Evolutionary conservation across 2,329 filamentous ascomycete species (phyloP).

Genomic region (Claviceps sp.): DNA sequence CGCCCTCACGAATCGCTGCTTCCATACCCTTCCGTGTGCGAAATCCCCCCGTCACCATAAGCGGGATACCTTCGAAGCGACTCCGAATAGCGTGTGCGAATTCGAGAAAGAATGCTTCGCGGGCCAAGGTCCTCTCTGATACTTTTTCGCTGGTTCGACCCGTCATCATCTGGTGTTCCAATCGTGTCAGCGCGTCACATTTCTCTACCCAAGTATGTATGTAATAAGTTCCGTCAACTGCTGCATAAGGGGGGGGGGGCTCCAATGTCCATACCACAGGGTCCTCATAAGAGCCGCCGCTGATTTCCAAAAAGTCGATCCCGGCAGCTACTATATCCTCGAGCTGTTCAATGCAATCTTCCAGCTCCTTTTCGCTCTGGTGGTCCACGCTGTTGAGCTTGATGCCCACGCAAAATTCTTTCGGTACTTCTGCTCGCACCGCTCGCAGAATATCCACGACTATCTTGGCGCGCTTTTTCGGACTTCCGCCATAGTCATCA

Average conservation of each 20-base stretch:
- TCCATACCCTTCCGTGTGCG: slow-evolving; percentile 32
- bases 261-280: slow-evolving; percentile 22
- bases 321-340: slow-evolving; percentile 31
- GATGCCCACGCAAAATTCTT: slow-evolving; percentile 34
- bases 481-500: slow-evolving; percentile 41
- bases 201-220: background rate
- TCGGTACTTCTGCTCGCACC: slow-evolving; percentile 23
- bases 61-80: slow-evolving; percentile 27
- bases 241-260: background rate
- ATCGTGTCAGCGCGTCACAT: background rate
- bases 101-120: slow-evolving; percentile 57
- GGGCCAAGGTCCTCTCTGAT: slow-evolving; percentile 26
- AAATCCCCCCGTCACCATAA: slow-evolving; percentile 53
- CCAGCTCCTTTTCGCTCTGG: slow-evolving; percentile 29
- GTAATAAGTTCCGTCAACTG: background rate
- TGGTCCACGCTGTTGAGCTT: slow-evolving; percentile 47
- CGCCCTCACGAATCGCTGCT: slow-evolving; percentile 21
- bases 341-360: slow-evolving; percentile 46
- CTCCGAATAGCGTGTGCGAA: slow-evolving; percentile 42
- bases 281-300: slow-evolving; percentile 47
- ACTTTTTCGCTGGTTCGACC: background rate
- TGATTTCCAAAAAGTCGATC: slow-evolving; percentile 57
- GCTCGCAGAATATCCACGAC: slow-evolving; percentile 36
- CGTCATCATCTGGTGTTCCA: slow-evolving; percentile 2
- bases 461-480: slow-evolving; percentile 34